Evolutionary conservation across 345 rosid genomes (phyloP), one percentile per base, ranked within the genome.

Genomic region (Garcia nutans): DNA sequence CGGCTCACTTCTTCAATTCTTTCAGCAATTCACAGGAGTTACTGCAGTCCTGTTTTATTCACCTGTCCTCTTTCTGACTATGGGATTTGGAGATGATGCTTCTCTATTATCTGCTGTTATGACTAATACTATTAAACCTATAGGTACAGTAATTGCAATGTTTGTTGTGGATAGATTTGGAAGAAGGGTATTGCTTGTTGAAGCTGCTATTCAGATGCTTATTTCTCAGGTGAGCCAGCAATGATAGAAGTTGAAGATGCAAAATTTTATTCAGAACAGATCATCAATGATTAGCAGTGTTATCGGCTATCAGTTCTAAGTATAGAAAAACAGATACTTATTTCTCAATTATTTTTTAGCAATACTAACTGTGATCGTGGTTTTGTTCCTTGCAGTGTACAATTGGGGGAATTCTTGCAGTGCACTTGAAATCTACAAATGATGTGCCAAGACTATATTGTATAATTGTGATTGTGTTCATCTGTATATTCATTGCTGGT

Each of bases 1-100:
- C 3, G 92, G 88, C 44, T 87, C 80, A 2, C 8, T 86, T 24
- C 77, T 88, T 65, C 93, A 88, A 41, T 49, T 88, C 64, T 89
- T 89, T 74, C 97, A 89, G 81, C 93, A 91, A 81, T 85, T 91
- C n/a, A 86, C 97, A 0, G 97, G 97, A 44, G 87, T 89, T 68
- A 88, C 83, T 37, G 85, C 82, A 8, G 76, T 88, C 65, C 81
- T 84, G 87, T 84, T 85, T 56, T 88, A 88, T 61, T 83, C 90
- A 13, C 92, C 91, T 0, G 89, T 85, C 19, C 80, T 88, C 54
- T 86, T 88, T 11, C 88, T 82, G 74, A 87, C 90, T 0, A 85
- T 88, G 79, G 92, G 92, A 5, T 81, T 86, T 9, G 87, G 86
- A 0, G 67, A 74, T 67, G 10, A 70, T 31, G 92, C 89, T 1